Evolutionary conservation across 2,329 filamentous ascomycete species (phyloP).

Genomic region (Ophiostoma fasciatum): DNA sequence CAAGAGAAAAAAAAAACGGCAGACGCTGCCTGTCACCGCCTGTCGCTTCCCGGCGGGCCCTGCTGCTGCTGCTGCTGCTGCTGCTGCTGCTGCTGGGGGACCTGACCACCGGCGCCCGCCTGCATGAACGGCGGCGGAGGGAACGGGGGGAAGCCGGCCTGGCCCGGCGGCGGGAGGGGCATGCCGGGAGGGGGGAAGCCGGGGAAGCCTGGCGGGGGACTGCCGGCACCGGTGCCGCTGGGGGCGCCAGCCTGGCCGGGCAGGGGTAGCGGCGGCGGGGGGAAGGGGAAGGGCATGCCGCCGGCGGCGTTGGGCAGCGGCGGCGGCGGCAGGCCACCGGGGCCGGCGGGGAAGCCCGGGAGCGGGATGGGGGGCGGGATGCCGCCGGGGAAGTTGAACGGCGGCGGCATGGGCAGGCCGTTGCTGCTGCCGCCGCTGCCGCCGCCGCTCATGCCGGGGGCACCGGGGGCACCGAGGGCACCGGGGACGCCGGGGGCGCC

Average conservation of each 20-base stretch:
- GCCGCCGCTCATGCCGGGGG: constrained; percentile 30
- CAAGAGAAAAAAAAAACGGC: neutral
- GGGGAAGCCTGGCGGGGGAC: too few species aligned
- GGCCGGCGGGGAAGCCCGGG: neutral
- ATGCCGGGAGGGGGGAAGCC: constrained; percentile 23
- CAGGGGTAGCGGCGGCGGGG: constrained; percentile 15
- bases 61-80: too few species aligned
- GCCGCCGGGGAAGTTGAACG: constrained; percentile 22
- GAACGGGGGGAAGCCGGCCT: constrained; percentile 22
- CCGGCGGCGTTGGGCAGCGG: constrained; percentile 24
- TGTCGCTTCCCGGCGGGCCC: constrained; percentile 8
- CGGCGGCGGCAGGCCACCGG: constrained; percentile 22
- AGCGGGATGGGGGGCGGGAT: constrained; percentile 14
- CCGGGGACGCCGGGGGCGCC: constrained; percentile 1
- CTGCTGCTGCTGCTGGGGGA: constrained; percentile 11
- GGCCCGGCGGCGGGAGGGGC: constrained; percentile 19
- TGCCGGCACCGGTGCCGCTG: too few species aligned
- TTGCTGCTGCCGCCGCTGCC: constrained; percentile 14
- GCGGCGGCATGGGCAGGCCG: constrained; percentile 23
- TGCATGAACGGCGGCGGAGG: constrained; percentile 21
- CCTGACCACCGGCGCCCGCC: constrained; percentile 22
- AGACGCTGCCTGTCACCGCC: constrained; percentile 17
- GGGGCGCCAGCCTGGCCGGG: too few species aligned
- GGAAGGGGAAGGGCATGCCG: constrained; percentile 12
- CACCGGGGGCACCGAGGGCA: constrained; percentile 34